Conservation (phyloP, 2,329 filamentous ascomycete species). For the Phaeosphaeria sp. region DNA sequence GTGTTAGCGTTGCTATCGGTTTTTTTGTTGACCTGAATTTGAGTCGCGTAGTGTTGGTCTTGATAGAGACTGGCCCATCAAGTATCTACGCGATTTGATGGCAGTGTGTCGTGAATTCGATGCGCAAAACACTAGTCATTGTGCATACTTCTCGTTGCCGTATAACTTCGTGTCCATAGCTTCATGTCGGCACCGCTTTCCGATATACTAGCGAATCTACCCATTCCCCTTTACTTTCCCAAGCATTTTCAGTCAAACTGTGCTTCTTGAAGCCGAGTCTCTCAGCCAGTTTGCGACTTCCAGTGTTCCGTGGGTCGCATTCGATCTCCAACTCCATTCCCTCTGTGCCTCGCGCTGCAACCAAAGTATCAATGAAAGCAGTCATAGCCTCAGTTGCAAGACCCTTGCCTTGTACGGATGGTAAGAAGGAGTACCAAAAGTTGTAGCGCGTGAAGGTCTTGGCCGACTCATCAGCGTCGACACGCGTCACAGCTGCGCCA, state of each 20-base stretch:
- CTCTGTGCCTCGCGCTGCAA: slow-evolving; percentile 8
- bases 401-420: slow-evolving; percentile 28
- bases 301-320: slow-evolving; percentile 43
- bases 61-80: too few relatives aligned
- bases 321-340: slow-evolving; percentile 40
- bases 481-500: slow-evolving; percentile 25
- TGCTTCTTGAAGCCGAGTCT: slow-evolving; percentile 35
- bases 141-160: too few relatives aligned
- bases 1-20: not conserved
- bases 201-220: slow-evolving; percentile 38
- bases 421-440: slow-evolving; percentile 43
- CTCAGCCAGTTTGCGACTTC: slow-evolving; percentile 39
- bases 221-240: slow-evolving; percentile 42
- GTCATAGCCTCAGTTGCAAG: slow-evolving; percentile 41
- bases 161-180: not conserved
- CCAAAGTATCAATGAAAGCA: slow-evolving; percentile 30
- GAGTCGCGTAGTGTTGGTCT: too few relatives aligned
- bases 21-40: not conserved
- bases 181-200: slow-evolving; percentile 9
- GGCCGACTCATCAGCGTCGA: slow-evolving; percentile 5
- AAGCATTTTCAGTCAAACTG: slow-evolving; percentile 33
- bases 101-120: too few relatives aligned
- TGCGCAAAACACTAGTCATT: too few relatives aligned
- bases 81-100: too few relatives aligned
- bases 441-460: slow-evolving; percentile 17